Base-by-base conservation (phyloP, 345 rosid species). In the Psidium guajava region DNA sequence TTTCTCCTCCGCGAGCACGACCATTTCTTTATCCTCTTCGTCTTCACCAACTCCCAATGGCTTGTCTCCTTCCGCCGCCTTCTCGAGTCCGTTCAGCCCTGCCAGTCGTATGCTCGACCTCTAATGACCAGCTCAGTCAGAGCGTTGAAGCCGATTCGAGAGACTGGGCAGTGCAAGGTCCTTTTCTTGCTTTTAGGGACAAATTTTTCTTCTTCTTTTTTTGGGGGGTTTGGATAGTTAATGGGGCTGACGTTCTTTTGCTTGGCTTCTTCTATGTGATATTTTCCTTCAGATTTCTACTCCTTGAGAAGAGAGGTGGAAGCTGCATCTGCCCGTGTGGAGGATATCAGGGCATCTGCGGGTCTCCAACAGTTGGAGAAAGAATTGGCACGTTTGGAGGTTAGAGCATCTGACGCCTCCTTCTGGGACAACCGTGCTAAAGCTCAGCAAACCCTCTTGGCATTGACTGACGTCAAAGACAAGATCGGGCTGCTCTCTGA, bases 151-250 rank as follows among this genome's bases (percentile, higher is more conserved):
- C 90, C 18, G 94, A 93, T 54, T 85, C 94, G 21, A 89, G 85
- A 85, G 98, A 94, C 84, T 95, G 98, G 98, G 87, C 90, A 74
- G 89, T 95, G 90, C 98, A 94, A 93, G 99, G 99, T 94, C 87
- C 25, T 69, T 21, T 64, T 51, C 84, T 0, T 52, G 55, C 25
- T 56, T 75, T 52, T 15, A 8, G 55, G 44, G 56, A 8, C 49
- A 10, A 20, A 8, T 15, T 61, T 61, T 27, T 8, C 20, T 81
- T 51, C 54, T 25, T 24, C 9, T 49, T 11, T n/a, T 47, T 8
- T 9, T 8, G 50, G 81, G 40, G 22, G 40, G 13, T 27, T 50
- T 54, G 54, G 83, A 9, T 15, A 28, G 57, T 53, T 82, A 10
- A 16, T n/a, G 3, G 57, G 4, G 83, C 15, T 16, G 58, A 53